A percentile compares a stretch with the other conserved stretches of the same genome.
Conservation (phyloP, 129 eudicot genomes). For the Deinandra increscens region DNA sequence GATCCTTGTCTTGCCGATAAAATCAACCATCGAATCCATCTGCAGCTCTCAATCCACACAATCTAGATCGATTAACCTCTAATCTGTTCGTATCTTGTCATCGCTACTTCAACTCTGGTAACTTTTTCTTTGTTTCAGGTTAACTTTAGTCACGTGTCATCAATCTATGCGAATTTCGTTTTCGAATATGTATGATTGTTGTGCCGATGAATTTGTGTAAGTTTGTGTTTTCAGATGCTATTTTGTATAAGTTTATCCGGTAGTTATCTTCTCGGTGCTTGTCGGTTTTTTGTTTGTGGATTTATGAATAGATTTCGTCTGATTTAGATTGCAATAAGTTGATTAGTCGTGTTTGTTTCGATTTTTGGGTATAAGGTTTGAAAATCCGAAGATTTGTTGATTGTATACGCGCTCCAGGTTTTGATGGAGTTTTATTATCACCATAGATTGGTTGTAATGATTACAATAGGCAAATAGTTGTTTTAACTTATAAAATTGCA, state of each 20-base stretch:
- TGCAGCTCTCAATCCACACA: background rate
- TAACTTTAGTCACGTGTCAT: background rate
- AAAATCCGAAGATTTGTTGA: conserved; percentile 4
- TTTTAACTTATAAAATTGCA: conserved; percentile 5
- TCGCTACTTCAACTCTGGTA: conserved; percentile 22
- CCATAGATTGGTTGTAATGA: conserved; percentile 7
- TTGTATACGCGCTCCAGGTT: background rate
- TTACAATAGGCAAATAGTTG: conserved; percentile 8
- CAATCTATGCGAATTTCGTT: background rate
- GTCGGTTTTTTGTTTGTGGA: background rate
- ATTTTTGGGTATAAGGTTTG: background rate
- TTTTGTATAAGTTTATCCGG: conserved; percentile 2
- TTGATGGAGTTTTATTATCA: conserved; percentile 11
- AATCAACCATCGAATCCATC: conserved; percentile 27
- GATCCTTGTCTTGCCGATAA: conserved; percentile 18
- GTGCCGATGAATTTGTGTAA: conserved; percentile 8
- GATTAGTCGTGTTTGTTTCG: conserved; percentile 18
- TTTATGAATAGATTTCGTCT: background rate
- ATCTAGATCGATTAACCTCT: conserved; percentile 14
- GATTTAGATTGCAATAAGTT: conserved; percentile 5
- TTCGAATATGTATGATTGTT: background rate
- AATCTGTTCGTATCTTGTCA: background rate
- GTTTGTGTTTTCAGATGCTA: conserved; percentile 2
- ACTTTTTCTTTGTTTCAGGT: background rate
- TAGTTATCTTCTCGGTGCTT: background rate